Conservation (phyloP, 352 stramenopile genomes). For the Lagenidium sp. region DNA sequence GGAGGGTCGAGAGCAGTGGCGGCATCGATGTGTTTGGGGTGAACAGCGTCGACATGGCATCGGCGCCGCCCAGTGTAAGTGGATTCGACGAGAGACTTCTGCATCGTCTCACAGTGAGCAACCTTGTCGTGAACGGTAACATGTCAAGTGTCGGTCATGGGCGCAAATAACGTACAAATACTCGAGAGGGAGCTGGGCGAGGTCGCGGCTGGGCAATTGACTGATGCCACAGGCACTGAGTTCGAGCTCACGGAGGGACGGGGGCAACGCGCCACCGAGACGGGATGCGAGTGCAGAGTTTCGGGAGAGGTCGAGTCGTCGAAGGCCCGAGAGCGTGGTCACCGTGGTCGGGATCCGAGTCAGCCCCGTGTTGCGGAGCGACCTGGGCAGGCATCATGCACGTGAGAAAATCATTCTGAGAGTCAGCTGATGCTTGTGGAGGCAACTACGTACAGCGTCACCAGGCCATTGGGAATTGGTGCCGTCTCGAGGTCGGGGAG, state of each 20-base stretch:
- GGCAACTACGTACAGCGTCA: too few relatives aligned
- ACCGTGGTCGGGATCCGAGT: background rate
- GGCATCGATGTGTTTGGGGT: background rate
- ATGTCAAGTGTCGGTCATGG: background rate
- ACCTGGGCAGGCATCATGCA: constrained; percentile 2
- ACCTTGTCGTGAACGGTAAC: background rate
- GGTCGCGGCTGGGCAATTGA: background rate
- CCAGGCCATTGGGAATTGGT: too few relatives aligned
- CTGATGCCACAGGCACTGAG: constrained; percentile 5
- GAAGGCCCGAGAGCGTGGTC: background rate
- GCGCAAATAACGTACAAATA: constrained; percentile 8
- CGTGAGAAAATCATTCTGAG: background rate
- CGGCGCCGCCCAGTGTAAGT: too few relatives aligned
- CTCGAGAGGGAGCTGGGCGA: constrained; percentile 1
- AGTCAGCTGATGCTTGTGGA: background rate
- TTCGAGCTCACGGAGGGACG: background rate
- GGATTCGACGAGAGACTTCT: constrained; percentile 12
- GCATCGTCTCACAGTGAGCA: background rate
- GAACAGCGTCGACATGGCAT: background rate
- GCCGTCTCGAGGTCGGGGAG: too few relatives aligned
- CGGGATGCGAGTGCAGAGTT: constrained; percentile 2
- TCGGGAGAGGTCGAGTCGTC: constrained; percentile 6
- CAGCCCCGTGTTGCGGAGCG: constrained; percentile 5
- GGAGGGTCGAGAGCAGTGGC: constrained; percentile 1
- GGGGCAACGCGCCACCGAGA: background rate